Evolutionary conservation across 371 early-diverging fungal genomes (phyloP).

Genomic region (Mortierella sp.): DNA sequence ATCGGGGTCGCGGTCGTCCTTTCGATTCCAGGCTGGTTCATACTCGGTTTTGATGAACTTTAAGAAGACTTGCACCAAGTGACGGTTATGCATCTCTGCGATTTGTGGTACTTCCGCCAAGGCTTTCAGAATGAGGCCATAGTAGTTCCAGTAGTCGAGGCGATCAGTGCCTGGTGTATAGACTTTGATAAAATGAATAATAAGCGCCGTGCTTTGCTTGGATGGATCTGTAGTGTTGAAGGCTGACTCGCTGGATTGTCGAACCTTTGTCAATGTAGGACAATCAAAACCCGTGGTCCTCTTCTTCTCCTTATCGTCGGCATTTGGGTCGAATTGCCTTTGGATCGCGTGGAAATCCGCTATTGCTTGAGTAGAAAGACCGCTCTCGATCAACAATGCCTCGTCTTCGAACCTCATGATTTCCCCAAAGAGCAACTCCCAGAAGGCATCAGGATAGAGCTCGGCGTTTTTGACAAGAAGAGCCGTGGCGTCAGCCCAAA

Average conservation of each 20-base stretch:
- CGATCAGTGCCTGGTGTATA: conserved; percentile 61
- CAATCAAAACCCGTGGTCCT: conserved; percentile 68
- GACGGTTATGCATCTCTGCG: conserved; percentile 76
- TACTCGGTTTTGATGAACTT: conserved; percentile 72
- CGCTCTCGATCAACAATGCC: conserved; percentile 63
- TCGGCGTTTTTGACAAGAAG: conserved; percentile 66
- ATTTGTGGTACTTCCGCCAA: conserved; percentile 73
- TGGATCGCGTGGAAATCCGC: conserved; percentile 27
- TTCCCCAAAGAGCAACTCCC: conserved; percentile 70
- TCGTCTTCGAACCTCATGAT: conserved; percentile 70
- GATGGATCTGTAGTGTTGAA: conserved; percentile 53
- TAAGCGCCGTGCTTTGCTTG: conserved; percentile 53
- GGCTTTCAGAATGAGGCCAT: conserved; percentile 72
- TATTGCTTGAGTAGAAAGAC: conserved; percentile 56
- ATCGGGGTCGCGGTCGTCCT: conserved; percentile 56
- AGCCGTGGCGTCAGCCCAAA: conserved; percentile 85
- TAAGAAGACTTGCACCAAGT: conserved; percentile 82
- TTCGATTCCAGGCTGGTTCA: conserved; percentile 58
- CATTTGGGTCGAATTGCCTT: conserved; percentile 9
- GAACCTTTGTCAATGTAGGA: conserved; percentile 60
- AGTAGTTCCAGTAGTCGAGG: conserved; percentile 83
- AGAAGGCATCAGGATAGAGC: conserved; percentile 64
- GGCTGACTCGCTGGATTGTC: conserved; percentile 53
- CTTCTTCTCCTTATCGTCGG: conserved; percentile 56
- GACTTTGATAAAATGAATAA: conserved; percentile 59